phyloP scores from a whole-genome alignment of 805 yeast genomes.

The Zygosaccharomyces lentus region DNA sequence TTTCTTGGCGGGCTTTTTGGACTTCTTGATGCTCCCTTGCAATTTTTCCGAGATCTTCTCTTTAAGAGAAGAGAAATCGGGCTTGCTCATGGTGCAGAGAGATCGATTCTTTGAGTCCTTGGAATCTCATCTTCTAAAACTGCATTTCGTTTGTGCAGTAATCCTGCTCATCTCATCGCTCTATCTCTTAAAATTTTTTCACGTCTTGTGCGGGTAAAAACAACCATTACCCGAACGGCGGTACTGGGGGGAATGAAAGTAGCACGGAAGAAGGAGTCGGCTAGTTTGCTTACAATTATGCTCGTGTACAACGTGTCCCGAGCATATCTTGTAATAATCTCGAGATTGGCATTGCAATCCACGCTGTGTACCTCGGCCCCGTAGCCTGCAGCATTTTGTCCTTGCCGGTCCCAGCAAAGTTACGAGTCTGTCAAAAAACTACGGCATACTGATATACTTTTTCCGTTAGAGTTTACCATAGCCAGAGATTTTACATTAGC shows the following conservation, averaged over 20 bases:
- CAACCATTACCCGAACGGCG: conserved; percentile 1
- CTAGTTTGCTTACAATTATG: too few species aligned
- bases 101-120: background rate
- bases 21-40: conserved; percentile 26
- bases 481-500: too few species aligned
- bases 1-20: conserved; percentile 24
- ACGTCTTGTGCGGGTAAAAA: conserved; percentile 4
- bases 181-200: conserved; percentile 8
- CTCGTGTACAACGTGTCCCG: too few species aligned
- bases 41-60: conserved; percentile 60
- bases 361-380: too few species aligned
- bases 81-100: conserved; percentile 8
- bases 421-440: too few species aligned
- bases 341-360: too few species aligned
- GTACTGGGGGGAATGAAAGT: background rate
- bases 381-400: too few species aligned
- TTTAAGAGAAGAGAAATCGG: conserved; percentile 49
- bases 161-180: conserved; percentile 19
- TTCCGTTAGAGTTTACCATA: too few species aligned
- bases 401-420: too few species aligned
- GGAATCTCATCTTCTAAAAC: conserved; percentile 3
- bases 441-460: too few species aligned
- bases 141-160: conserved; percentile 15
- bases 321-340: too few species aligned
- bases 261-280: too few species aligned